phyloP scores from a whole-genome alignment of 2,329 filamentous ascomycete species.

The Bimuria novae-zelandiae region DNA sequence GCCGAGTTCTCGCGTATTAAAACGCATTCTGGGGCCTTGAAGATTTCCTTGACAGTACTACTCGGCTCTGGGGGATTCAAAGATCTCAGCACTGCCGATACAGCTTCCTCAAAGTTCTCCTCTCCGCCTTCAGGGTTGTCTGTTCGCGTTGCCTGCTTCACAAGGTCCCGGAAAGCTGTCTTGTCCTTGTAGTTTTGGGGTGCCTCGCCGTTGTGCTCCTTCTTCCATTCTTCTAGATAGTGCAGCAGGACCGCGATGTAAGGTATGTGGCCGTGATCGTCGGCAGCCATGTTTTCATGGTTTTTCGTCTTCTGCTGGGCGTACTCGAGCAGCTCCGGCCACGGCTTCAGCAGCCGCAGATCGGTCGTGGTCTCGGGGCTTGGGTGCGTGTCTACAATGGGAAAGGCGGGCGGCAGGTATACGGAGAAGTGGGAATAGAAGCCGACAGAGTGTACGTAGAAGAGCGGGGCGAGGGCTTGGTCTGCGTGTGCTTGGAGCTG shows the following conservation, averaged over 20 bases:
- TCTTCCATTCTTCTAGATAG: constrained; percentile 81
- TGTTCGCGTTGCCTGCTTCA: constrained; percentile 69
- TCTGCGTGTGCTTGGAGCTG: constrained; percentile 56
- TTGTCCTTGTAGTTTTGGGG: constrained; percentile 85
- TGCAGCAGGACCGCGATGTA: constrained; percentile 83
- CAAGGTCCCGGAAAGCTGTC: constrained; percentile 73
- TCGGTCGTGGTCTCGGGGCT: constrained; percentile 84
- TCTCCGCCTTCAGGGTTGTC: constrained; percentile 83
- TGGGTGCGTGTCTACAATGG: constrained; percentile 94
- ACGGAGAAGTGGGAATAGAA: constrained; percentile 92
- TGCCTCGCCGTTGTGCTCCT: constrained; percentile 66
- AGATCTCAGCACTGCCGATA: constrained; percentile 85
- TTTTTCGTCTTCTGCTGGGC: constrained; percentile 68
- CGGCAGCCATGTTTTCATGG: constrained; percentile 71
- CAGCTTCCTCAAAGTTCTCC: constrained; percentile 96
- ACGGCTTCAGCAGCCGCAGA: constrained; percentile 80
- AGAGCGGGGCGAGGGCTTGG: constrained; percentile 69
- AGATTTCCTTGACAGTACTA: constrained; percentile 74
- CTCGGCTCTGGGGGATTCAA: constrained; percentile 71
- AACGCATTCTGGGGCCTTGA: constrained; percentile 69
- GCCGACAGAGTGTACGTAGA: constrained; percentile 86
- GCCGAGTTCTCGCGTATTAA: constrained; percentile 55
- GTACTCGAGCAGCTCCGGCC: constrained; percentile 78
- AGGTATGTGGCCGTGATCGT: constrained; percentile 90
- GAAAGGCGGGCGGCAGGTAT: constrained; percentile 76